Evolutionary conservation across 1,139 yeast species (phyloP), one percentile per base, ranked within the genome.

Genomic region (Pichia sp.): DNA sequence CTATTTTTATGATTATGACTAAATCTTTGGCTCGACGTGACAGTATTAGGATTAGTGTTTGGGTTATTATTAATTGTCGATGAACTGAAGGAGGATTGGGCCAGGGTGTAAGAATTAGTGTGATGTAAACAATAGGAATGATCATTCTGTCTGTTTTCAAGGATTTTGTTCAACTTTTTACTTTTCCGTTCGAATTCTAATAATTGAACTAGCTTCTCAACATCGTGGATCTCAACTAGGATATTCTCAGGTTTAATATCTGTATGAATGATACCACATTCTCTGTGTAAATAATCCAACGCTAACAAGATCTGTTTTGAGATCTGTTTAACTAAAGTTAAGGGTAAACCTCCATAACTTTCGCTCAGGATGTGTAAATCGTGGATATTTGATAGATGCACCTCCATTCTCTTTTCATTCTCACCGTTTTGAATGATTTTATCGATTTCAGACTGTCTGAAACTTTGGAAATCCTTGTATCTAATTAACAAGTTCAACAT

Each of bases 171-270:
- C 34, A 56, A 22, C 40, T 71, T 58, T 41, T 55, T 56, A 36
- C 50, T 53, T 40, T 68, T 75, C 20, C 71, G 70, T 50, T 74
- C 77, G 48, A 66, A 68, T 56, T 80, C 85, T 50, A 80, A 69
- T 40, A 77, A 63, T 53, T 72, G 71, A 15, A 83, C 85, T 44
- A 83, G 78, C 46, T 75, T 78, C 58, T 83, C 87, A 38, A 83
- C 88, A 57, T 84, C 89, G 34, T 85, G 83, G 52, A 84, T 81
- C 58, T 83, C 89, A 60, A 84, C 81, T 50, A 85, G 67, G 3
- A 85, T 81, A 63, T 85, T 85, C 61, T 85, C 94, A 0, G 93
- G 93, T 61, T 85, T 85, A 37, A 85, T 70, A 63, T 85, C 94
- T 0, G 93, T 85, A 67, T 85, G 94, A 48, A 85, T 83, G 14